phyloP scores from a whole-genome alignment of 1,284 basidiomycete genomes.

The Fomitopsis schrenkii region DNA sequence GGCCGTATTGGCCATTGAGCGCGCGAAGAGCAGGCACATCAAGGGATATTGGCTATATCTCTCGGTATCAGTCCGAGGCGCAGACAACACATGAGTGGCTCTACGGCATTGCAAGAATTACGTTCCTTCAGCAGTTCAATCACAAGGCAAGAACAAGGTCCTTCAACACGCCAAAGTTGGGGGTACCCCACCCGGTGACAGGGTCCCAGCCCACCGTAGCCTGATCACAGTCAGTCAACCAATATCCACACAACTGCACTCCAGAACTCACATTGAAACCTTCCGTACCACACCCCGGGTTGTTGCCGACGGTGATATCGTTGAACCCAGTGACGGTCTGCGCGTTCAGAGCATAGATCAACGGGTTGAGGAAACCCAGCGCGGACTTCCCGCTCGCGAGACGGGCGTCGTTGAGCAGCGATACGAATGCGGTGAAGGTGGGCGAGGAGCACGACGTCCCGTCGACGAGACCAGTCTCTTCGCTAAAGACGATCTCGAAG shows the following conservation, averaged over 20 bases:
- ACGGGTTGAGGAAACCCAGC: constrained; percentile 50
- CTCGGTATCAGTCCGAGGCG: too few relatives aligned
- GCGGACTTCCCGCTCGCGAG: constrained; percentile 35
- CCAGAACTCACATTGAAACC: constrained; percentile 22
- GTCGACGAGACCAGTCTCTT: constrained; percentile 29
- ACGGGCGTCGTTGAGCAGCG: constrained; percentile 53
- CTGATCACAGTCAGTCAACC: not conserved
- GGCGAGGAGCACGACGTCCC: constrained; percentile 56
- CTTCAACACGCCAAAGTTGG: constrained; percentile 26
- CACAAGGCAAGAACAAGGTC: constrained; percentile 6
- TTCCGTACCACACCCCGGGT: constrained; percentile 27
- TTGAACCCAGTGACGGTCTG: constrained; percentile 31
- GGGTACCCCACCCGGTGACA: constrained; percentile 30
- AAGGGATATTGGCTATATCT: too few relatives aligned
- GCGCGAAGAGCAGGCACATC: too few relatives aligned
- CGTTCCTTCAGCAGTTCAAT: too few relatives aligned
- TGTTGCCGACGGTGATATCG: constrained; percentile 37
- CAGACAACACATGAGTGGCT: too few relatives aligned
- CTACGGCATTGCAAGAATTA: too few relatives aligned
- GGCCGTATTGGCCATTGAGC: too few relatives aligned
- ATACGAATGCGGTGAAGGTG: constrained; percentile 45
- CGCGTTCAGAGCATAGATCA: constrained; percentile 30
- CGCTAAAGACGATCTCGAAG: constrained; percentile 26
- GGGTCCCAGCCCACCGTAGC: constrained; percentile 35
- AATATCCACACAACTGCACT: too few relatives aligned